phyloP scores from a whole-genome alignment of 2,329 filamentous ascomycete species.

The Xylariaceae sp. region DNA sequence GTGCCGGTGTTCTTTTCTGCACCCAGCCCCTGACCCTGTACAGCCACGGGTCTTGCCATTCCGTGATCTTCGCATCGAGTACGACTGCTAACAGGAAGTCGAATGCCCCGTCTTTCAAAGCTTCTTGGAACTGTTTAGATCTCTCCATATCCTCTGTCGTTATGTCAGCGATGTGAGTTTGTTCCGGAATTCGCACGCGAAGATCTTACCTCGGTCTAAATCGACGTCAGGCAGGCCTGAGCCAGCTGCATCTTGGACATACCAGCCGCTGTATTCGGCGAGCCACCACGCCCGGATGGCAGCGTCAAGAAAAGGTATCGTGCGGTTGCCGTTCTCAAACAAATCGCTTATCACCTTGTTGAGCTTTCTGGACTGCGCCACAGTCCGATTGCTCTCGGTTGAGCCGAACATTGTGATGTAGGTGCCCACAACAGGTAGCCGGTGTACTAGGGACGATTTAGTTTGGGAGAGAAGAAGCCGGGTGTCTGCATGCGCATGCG shows the following conservation, averaged over 20 bases:
- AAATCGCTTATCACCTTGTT: conserved; percentile 63
- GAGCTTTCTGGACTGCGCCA: conserved; percentile 64
- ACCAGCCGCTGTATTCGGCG: conserved; percentile 87
- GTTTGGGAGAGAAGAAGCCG: conserved; percentile 1
- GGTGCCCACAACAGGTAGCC: conserved; percentile 72
- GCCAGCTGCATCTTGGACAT: conserved; percentile 64
- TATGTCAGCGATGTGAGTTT: conserved; percentile 21
- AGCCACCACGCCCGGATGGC: conserved; percentile 82
- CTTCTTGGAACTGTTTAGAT: conserved; percentile 66
- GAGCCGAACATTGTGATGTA: conserved; percentile 76
- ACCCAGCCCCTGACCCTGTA: conserved; percentile 76
- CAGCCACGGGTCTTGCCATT: conserved; percentile 85
- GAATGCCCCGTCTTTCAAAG: conserved; percentile 82
- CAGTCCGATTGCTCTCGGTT: conserved; percentile 61
- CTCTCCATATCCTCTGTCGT: conserved; percentile 62
- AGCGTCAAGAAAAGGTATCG: conserved; percentile 69
- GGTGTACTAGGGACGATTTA: conserved; percentile 56
- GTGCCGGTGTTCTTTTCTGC: conserved; percentile 68
- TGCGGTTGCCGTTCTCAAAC: conserved; percentile 65
- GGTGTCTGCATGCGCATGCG: not conserved
- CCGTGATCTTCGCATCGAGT: conserved; percentile 70
- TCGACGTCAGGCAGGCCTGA: conserved; percentile 57
- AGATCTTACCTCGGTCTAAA: conserved; percentile 47
- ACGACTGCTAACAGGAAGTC: conserved; percentile 86
- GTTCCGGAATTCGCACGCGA: conserved; percentile 11